Percentiles rank a stretch among this genome's conserved stretches.
Evolutionary conservation across 805 yeast genomes (phyloP).

Genomic region (Kuraishia capsulata): DNA sequence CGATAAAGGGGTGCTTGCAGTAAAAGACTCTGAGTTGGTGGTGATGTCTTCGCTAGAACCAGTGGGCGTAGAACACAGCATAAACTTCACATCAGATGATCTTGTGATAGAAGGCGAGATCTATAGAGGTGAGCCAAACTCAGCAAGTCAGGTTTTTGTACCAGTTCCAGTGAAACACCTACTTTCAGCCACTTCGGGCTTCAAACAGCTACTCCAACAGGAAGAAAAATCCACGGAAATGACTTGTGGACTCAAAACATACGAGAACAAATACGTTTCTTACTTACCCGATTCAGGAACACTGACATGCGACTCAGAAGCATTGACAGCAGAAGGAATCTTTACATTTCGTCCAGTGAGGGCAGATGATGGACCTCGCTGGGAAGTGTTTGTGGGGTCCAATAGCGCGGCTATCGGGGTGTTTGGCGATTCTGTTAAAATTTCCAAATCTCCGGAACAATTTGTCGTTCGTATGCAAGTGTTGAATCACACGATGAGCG

Average conservation of each 20-base stretch:
- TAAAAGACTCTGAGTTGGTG: slow-evolving; percentile 6
- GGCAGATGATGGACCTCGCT: slow-evolving; percentile 1
- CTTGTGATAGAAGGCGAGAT: slow-evolving; percentile 2
- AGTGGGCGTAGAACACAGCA: slow-evolving; percentile 3
- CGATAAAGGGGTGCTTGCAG: slow-evolving; percentile 2
- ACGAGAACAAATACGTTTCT: slow-evolving; percentile 14
- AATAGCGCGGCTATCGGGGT: slow-evolving; percentile 16
- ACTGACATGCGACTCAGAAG: slow-evolving; percentile 12
- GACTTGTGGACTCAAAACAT: slow-evolving; percentile 14
- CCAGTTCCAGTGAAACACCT: slow-evolving; percentile 14
- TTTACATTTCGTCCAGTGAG: slow-evolving; percentile 10
- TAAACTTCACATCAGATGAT: slow-evolving; percentile 13
- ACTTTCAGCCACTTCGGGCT: slow-evolving; percentile 3
- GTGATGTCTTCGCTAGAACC: slow-evolving; percentile 8
- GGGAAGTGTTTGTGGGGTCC: slow-evolving; percentile 9
- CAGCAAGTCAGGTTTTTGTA: slow-evolving; percentile 17
- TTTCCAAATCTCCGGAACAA: slow-evolving; percentile 1
- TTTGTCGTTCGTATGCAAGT: slow-evolving; percentile 18
- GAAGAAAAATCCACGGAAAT: slow-evolving; percentile 1
- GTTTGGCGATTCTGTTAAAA: slow-evolving; percentile 5
- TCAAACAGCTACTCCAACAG: slow-evolving; percentile 1
- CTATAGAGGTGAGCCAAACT: slow-evolving; percentile 16
- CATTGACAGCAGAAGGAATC: slow-evolving; percentile 18
- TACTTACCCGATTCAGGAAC: slow-evolving; percentile 7
- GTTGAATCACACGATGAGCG: slow-evolving; percentile 6